These are phyloP conservation scores for Aspergillus avenaceus DNA, from an alignment of 495 filamentous ascomycete species.

Conservation along the genomic window DNA sequence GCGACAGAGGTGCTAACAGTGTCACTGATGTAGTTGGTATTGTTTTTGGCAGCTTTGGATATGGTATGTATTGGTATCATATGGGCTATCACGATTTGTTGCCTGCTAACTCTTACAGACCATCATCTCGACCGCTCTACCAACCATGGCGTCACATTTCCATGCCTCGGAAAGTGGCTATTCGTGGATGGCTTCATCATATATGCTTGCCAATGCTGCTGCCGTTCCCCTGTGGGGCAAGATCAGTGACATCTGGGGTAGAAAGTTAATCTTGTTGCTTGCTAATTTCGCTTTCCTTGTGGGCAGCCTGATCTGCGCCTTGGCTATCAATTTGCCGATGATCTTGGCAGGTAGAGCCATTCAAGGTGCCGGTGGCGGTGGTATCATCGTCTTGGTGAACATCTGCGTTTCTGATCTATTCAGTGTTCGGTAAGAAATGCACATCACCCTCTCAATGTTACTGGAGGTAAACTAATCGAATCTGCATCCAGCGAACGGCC, in stretches of 20 bases:
- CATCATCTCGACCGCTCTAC: conserved; percentile 52
- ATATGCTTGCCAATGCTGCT: conserved; percentile 64
- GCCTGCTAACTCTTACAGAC: conserved; percentile 27
- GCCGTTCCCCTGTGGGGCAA: conserved; percentile 78
- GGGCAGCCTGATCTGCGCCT: conserved; percentile 66
- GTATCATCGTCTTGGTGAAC: conserved; percentile 74
- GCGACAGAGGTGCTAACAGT: conserved; percentile 8
- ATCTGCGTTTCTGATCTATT: conserved; percentile 81
- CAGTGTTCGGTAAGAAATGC: conserved; percentile 50
- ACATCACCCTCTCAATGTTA: neutral
- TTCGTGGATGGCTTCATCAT: conserved; percentile 74
- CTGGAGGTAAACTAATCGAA: conserved; percentile 14
- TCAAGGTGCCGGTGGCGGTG: conserved; percentile 82
- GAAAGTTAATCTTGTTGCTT: conserved; percentile 72
- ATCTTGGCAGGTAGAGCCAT: conserved; percentile 71
- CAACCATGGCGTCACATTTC: conserved; percentile 62
- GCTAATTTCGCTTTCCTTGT: conserved; percentile 73
- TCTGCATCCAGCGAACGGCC: conserved; percentile 51
- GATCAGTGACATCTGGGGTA: conserved; percentile 79
- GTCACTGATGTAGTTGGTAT: conserved; percentile 32
- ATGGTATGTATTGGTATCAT: conserved; percentile 31
- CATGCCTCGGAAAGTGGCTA: conserved; percentile 59
- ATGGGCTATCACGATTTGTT: neutral
- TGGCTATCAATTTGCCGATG: conserved; percentile 66
- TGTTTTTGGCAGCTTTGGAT: conserved; percentile 52